phyloP scores from a whole-genome alignment of 2,329 filamentous ascomycete genomes.

The Colletotrichum melonis region DNA sequence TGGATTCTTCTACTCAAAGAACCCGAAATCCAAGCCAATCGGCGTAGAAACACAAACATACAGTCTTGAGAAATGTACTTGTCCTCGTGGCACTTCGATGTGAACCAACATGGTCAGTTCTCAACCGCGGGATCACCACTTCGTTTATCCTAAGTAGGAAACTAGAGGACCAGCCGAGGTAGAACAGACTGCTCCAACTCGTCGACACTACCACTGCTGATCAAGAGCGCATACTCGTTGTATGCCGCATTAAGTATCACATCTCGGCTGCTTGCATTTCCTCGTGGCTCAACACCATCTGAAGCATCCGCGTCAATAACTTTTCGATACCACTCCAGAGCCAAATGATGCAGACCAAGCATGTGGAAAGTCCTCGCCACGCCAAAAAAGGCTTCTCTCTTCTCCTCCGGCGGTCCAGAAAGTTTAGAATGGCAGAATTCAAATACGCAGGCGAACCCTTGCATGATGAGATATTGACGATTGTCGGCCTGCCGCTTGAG shows the following conservation, averaged over 20 bases:
- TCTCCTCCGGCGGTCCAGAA: slow-evolving; percentile 50
- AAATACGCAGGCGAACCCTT: slow-evolving; percentile 85
- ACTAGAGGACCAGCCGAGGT: slow-evolving; percentile 19
- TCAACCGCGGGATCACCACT: neutral
- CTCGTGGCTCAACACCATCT: neutral
- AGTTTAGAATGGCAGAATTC: slow-evolving; percentile 75
- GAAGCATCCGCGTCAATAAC: slow-evolving; percentile 5
- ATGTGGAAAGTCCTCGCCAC: slow-evolving; percentile 78
- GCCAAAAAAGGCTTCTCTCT: slow-evolving; percentile 86
- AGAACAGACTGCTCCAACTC: slow-evolving; percentile 24
- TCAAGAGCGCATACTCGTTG: slow-evolving; percentile 41
- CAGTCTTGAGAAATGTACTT: no score
- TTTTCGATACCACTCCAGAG: slow-evolving; percentile 34
- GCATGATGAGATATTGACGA: slow-evolving; percentile 85
- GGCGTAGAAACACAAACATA: no score
- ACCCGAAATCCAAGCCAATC: no score
- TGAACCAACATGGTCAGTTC: neutral
- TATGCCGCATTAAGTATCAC: slow-evolving; percentile 30
- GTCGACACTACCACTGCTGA: slow-evolving; percentile 39
- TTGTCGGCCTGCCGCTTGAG: slow-evolving; percentile 93
- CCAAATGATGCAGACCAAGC: slow-evolving; percentile 39
- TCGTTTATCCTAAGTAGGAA: neutral
- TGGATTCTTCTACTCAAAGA: no score
- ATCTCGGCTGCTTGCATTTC: slow-evolving; percentile 15
- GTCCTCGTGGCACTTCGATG: no score